Percentiles rank a stretch among this genome's conserved stretches.
Evolutionary conservation across 208 protist genomes (phyloP).

Genomic region (Leishmania braziliensis): DNA sequence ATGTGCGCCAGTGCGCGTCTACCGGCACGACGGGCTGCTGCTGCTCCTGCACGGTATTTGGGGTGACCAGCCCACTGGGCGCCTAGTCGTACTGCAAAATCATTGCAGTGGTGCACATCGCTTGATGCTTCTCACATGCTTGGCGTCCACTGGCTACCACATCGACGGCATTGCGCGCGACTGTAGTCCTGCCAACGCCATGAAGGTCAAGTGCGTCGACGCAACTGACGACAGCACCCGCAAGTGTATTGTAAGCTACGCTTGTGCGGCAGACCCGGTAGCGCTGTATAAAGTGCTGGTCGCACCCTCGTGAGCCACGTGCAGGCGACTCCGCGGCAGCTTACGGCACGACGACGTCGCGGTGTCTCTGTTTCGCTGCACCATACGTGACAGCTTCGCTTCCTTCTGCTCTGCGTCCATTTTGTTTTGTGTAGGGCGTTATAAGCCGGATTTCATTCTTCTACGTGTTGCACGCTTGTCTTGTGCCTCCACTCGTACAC

Average conservation of each 20-base stretch:
- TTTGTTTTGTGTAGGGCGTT: background rate
- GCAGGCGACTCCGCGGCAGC: background rate
- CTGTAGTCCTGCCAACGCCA: slow-evolving; percentile 9
- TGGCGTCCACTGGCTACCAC: background rate
- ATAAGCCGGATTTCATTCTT: background rate
- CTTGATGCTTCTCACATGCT: slow-evolving; percentile 7
- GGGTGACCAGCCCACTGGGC: background rate
- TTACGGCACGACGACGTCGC: background rate
- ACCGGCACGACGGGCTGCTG: background rate
- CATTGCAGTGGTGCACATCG: background rate
- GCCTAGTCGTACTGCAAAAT: background rate
- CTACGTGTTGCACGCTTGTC: background rate
- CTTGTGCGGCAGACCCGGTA: slow-evolving; percentile 7
- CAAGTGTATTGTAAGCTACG: slow-evolving; percentile 15
- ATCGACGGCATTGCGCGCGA: slow-evolving; percentile 1
- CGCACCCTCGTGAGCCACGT: background rate
- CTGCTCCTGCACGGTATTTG: slow-evolving; percentile 13
- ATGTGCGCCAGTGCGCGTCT: background rate
- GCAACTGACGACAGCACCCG: background rate
- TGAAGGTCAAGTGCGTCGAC: background rate
- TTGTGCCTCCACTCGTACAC: background rate
- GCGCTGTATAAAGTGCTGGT: background rate
- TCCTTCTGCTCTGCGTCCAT: background rate
- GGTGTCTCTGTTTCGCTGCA: background rate
- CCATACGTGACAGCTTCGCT: background rate